These are phyloP conservation scores for Aspergillus sp. DNA, from an alignment of 2,329 filamentous ascomycete species.

Conservation along the genomic window DNA sequence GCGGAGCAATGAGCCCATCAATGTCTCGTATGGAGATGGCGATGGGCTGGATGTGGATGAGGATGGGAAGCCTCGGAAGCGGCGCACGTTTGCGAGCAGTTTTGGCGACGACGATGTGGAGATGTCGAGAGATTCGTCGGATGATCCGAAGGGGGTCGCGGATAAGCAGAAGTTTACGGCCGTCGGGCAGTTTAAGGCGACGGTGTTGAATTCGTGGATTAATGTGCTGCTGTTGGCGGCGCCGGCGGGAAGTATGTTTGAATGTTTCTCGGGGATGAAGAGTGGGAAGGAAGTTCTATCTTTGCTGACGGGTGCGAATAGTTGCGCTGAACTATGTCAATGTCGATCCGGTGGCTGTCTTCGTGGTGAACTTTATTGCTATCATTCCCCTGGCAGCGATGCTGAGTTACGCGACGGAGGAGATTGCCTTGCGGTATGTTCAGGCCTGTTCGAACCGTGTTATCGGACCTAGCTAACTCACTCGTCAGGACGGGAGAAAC, in stretches of 20 bases:
- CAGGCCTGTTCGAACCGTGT: slow-evolving; percentile 32
- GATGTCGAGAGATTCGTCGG: slow-evolving; percentile 10
- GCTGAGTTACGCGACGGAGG: slow-evolving; percentile 85
- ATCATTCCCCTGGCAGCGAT: slow-evolving; percentile 87
- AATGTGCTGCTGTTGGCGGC: slow-evolving; percentile 78
- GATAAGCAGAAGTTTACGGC: slow-evolving; percentile 38
- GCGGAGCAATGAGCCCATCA: slow-evolving; percentile 32
- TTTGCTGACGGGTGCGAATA: slow-evolving; percentile 20
- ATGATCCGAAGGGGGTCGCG: slow-evolving; percentile 12
- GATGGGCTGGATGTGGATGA: slow-evolving; percentile 14
- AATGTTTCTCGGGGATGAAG: background rate
- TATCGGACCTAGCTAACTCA: background rate
- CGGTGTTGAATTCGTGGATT: slow-evolving; percentile 80
- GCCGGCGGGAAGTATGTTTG: slow-evolving; percentile 63
- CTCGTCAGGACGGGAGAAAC: slow-evolving; percentile 69
- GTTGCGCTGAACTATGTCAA: slow-evolving; percentile 67
- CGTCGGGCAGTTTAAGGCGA: slow-evolving; percentile 56
- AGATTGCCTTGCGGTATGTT: slow-evolving; percentile 63
- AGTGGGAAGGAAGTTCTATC: background rate
- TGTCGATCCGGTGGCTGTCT: slow-evolving; percentile 64
- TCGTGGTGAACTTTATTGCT: slow-evolving; percentile 89
- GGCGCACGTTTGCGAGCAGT: slow-evolving; percentile 23
- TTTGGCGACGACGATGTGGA: slow-evolving; percentile 13
- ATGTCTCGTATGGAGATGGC: slow-evolving; percentile 19
- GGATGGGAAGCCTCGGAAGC: slow-evolving; percentile 23